Evolutionary conservation across 768 basidiomycete genomes (phyloP), one percentile per base, ranked within the genome.

Genomic region (Omphalotus guepiniiformis): DNA sequence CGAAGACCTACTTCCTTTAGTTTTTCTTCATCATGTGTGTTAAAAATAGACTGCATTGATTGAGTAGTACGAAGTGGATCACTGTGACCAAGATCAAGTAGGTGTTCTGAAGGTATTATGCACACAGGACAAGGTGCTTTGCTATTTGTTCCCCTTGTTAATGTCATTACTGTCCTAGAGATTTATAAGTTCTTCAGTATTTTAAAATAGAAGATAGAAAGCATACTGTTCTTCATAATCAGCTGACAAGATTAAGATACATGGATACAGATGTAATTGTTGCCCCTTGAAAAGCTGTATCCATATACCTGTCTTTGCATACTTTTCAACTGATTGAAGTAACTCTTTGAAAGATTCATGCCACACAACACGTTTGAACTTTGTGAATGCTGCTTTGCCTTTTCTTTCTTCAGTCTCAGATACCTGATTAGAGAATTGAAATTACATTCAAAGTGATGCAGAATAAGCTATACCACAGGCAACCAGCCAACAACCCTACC

Each of bases 301-400:
- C 15, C 34, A 35, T 5, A 27, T 48, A 1, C 71, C 69, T 2
- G 42, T 55, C 5, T 50, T 27, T 0, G 62, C 55, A 13, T 55
- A 40, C 1, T 12, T 1, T 7, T 47, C 35, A 1, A 72, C 52
- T 8, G 49, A 55, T 8, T 63, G 51, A 6, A 75, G 52, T 1
- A 74, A 45, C n/a, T 59, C 51, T 0, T 27, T 7, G 21, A 74
- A 67, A 0, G 63, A 51, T n/a, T 59, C 36, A 37, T 75, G 73
- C 69, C 71, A 74, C 2, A 73, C 55, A 0, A 58, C 56, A 1
- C 47, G 54, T 32, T 74, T 72, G 48, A 67, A 58, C 2, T 58
- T 63, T 0, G 61, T 59, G 42, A 55, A 72, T 0, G 36, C 47
- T 4, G 55, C 51, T 43, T 69, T 71, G 0, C 61, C 60, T 19